Base-by-base conservation (phyloP, 2,329 filamentous ascomycete genomes). In the Sordariomycetes sp. region DNA sequence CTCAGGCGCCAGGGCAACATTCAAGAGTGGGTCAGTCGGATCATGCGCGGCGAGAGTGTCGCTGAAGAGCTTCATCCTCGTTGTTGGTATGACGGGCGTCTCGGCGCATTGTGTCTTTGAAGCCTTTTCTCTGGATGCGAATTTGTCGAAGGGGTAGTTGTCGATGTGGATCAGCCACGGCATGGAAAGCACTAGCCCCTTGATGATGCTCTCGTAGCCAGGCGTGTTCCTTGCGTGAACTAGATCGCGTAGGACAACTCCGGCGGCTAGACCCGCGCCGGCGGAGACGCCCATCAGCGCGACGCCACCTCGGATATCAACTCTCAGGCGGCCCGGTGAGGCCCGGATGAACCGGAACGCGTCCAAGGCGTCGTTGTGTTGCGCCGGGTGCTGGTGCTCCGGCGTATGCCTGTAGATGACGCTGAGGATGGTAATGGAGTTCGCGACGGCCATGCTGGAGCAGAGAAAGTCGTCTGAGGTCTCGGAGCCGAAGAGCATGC, bases 341-440 rank as follows among this genome's bases (percentile, higher is more conserved):
- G 67, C 63, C 42, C 73, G 66, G 0, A 77, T 61, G 76, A 76
- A 81, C 17, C 73, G 67, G 48, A 78, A 76, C 1, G 73, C 72
- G 56, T 80, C 78, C 61, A 76, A 72, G 0, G 72, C 66, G 57
- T 82, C 79, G 57, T 75, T 59, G 69, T 72, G 76, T 1, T 74
- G 69, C 0, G 70, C 73, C 0, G 78, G 76, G 58, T 73, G 78
- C 1, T 56, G 60, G 54, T 74, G 64, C 57, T 79, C 73, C 0
- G 77, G 77, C 0, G 77, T 77, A 64, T 80, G 77, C 0, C 78
- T 72, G 62, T 81, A 80, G 57, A 75, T 75, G 17, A 79, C 67
- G 55, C 78, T 77, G 3, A 80, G 59, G 0, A 81, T 75, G 0
- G 74, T 65, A 5, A 74, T 65, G 7, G 66, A 66, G 0, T 67